Percentiles rank a stretch among this genome's conserved stretches.
These are phyloP conservation scores for Capronia coronata DNA, from an alignment of 2,329 filamentous ascomycete species.

Conservation along the genomic window DNA sequence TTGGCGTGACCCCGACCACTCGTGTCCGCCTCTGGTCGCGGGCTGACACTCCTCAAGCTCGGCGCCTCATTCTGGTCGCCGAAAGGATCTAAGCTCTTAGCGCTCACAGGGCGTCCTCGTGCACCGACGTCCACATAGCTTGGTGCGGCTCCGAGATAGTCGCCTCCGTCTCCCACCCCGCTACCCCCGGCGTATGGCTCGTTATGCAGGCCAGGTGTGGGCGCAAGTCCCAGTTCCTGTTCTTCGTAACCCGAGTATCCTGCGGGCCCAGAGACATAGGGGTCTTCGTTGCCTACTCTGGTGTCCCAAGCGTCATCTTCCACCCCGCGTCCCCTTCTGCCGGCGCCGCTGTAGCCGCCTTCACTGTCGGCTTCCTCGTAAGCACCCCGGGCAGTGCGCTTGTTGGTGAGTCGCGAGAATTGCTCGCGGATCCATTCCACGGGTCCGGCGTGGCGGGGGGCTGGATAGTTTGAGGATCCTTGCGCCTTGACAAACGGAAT, in stretches of 20 bases:
- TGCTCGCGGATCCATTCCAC: conserved; percentile 67
- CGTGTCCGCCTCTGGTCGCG: conserved; percentile 58
- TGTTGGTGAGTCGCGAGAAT: conserved; percentile 56
- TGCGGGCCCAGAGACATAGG: conserved; percentile 43
- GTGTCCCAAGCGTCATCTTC: conserved; percentile 86
- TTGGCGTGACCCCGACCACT: conserved; percentile 29
- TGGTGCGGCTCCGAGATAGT: conserved; percentile 24
- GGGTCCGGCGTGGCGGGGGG: conserved; percentile 55
- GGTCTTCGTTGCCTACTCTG: conserved; percentile 62
- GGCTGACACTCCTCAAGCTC: conserved; percentile 64
- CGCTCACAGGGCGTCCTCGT: conserved; percentile 36
- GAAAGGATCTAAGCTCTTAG: conserved; percentile 55
- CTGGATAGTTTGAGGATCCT: conserved; percentile 42
- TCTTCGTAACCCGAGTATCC: conserved; percentile 63
- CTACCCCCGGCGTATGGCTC: conserved; percentile 43
- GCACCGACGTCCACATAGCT: conserved; percentile 31
- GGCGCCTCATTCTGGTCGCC: conserved; percentile 61
- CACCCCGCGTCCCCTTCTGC: conserved; percentile 49
- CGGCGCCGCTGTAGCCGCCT: conserved; percentile 31
- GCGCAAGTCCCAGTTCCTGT: conserved; percentile 59
- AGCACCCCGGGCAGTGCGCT: conserved; percentile 61
- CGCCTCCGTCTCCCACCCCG: conserved; percentile 31
- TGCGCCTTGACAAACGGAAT: conserved; percentile 59
- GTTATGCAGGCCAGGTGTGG: conserved; percentile 31
- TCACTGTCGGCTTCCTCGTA: conserved; percentile 56